Conservation (phyloP, 1,139 yeast genomes). For the Geotrichum candidum region DNA sequence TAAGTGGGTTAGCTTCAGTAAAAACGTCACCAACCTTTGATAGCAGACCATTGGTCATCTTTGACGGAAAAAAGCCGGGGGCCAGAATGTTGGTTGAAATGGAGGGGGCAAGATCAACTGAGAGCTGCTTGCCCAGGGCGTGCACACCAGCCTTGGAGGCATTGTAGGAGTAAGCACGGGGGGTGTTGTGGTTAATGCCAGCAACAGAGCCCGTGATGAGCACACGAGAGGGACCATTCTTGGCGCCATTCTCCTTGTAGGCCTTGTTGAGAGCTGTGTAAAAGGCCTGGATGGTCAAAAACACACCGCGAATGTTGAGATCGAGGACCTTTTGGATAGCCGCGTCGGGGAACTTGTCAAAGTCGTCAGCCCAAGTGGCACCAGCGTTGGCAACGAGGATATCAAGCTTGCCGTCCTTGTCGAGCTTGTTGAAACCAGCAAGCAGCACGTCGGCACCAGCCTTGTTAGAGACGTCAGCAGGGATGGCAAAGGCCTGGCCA, state of each 20-base stretch:
- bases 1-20: conserved; percentile 50
- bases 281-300: conserved; percentile 58
- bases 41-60: conserved; percentile 66
- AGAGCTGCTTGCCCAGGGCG: conserved; percentile 60
- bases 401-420: conserved; percentile 44
- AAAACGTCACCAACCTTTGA: conserved; percentile 44
- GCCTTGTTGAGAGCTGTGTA: conserved; percentile 51
- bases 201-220: conserved; percentile 61
- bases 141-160: conserved; percentile 77
- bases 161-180: conserved; percentile 63
- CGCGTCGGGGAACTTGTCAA: conserved; percentile 54
- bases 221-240: conserved; percentile 52
- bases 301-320: conserved; percentile 67
- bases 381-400: conserved; percentile 76
- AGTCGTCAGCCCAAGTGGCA: conserved; percentile 70
- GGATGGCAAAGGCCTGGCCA: conserved; percentile 48
- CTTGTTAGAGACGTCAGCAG: conserved; percentile 55
- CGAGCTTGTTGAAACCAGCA: conserved; percentile 40
- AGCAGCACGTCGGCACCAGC: conserved; percentile 47
- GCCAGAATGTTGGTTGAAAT: conserved; percentile 65
- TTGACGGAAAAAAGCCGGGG: conserved; percentile 75
- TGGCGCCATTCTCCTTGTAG: conserved; percentile 37
- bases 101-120: conserved; percentile 59
- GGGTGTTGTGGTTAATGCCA: conserved; percentile 43
- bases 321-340: conserved; percentile 62